These are phyloP conservation scores for Botrytis medusae DNA, from an alignment of 2,329 filamentous ascomycete species.

Conservation along the genomic window DNA sequence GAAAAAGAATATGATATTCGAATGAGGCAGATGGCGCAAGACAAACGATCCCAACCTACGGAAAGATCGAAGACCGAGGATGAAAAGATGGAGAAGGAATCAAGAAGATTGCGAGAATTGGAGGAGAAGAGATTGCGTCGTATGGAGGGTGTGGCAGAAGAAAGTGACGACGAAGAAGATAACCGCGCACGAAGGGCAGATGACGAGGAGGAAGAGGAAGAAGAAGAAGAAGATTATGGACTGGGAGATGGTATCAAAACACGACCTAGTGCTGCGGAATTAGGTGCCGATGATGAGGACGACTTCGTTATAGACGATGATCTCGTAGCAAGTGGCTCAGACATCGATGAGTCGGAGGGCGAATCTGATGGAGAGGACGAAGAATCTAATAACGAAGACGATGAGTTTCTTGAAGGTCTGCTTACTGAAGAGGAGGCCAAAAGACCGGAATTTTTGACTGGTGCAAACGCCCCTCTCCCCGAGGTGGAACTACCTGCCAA, in stretches of 20 bases:
- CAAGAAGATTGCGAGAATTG: constrained; percentile 71
- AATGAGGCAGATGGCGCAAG: constrained; percentile 77
- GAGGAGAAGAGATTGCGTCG: constrained; percentile 79
- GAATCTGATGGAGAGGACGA: constrained; percentile 46
- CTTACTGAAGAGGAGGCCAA: constrained; percentile 58
- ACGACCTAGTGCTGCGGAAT: constrained; percentile 48
- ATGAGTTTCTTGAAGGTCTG: constrained; percentile 72
- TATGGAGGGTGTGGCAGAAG: constrained; percentile 81
- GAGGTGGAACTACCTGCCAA: constrained; percentile 43
- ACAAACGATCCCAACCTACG: constrained; percentile 80
- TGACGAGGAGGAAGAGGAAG: constrained; percentile 46
- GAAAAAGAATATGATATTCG: constrained; percentile 87
- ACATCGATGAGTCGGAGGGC: constrained; percentile 58
- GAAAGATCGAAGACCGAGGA: constrained; percentile 90
- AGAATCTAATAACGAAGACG: constrained; percentile 52
- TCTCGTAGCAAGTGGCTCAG: constrained; percentile 78
- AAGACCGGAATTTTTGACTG: constrained; percentile 51
- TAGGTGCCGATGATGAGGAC: constrained; percentile 88
- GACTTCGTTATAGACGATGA: constrained; percentile 91
- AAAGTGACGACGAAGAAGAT: constrained; percentile 60
- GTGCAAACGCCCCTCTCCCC: constrained; percentile 46
- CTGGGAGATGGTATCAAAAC: constrained; percentile 59
- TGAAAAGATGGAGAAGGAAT: constrained; percentile 76
- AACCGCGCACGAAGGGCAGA: not conserved
- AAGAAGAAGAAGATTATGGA: constrained; percentile 60